Percentiles rank a stretch among this genome's conserved stretches.
phyloP scores from a whole-genome alignment of 768 basidiomycete genomes.

The Naganishia antarctica region DNA sequence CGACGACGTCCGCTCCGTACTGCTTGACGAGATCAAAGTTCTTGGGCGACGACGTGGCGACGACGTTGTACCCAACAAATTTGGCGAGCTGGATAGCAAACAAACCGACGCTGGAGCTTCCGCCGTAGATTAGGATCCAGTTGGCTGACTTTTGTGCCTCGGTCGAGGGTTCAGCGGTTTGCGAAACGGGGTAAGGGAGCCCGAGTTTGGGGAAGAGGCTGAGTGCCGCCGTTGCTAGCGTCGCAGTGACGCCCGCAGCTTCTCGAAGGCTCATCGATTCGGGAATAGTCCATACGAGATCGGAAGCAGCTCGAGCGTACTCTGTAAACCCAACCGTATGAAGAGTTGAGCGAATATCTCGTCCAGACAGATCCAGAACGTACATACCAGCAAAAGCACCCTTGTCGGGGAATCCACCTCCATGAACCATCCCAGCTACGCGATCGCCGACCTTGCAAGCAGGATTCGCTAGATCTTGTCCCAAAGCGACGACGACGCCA shows the following conservation, averaged over 20 bases:
- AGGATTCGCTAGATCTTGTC: conserved; percentile 12
- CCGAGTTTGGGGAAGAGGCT: conserved; percentile 6
- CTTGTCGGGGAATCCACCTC: conserved; percentile 31
- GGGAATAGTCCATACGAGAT: conserved; percentile 33
- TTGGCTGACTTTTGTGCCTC: neutral
- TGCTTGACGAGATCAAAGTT: conserved; percentile 50
- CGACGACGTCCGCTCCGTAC: conserved; percentile 51
- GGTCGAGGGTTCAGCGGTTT: neutral
- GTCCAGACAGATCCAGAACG: neutral
- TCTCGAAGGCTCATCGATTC: neutral
- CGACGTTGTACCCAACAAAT: conserved; percentile 42
- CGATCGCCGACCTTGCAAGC: conserved; percentile 33
- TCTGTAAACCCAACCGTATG: conserved; percentile 5
- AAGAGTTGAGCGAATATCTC: neutral
- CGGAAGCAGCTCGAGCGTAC: conserved; percentile 32
- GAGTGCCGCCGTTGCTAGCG: conserved; percentile 3
- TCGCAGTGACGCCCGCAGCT: conserved; percentile 11
- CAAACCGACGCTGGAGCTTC: conserved; percentile 48
- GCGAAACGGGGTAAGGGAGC: neutral
- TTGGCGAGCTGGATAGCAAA: conserved; percentile 40
- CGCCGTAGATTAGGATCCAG: conserved; percentile 36
- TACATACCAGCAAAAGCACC: conserved; percentile 30
- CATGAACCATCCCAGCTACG: conserved; percentile 38
- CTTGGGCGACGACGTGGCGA: conserved; percentile 47
- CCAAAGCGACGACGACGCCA: conserved; percentile 34